Base-by-base conservation (phyloP, 345 rosid species). In the Reutealis trisperma region DNA sequence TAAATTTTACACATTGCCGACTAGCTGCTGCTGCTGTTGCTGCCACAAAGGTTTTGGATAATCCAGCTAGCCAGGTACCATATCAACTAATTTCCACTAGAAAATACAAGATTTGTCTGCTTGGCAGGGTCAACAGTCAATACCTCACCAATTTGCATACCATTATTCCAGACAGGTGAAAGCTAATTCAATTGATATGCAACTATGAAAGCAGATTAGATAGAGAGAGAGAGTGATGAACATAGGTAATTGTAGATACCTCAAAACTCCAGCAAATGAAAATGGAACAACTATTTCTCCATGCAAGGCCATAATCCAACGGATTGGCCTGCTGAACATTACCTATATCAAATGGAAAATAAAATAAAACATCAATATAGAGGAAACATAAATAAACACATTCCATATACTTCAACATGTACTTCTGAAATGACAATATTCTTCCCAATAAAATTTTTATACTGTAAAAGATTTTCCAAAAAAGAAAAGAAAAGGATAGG, bases 221-320 rank as follows among this genome's bases (percentile, higher is more conserved):
- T 64, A 47, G 44, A 60, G 65, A 49, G 11, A 22, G 49, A 45
- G 16, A 19, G 55, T 63, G 42, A 69, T 1, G 47, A 71, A 52
- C 42, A 55, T 30, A 73, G 41, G 63, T 78, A 88, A 65, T 63
- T 61, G 81, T 74, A 77, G 47, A 44, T 83, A 93, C 99, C 99
- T 93, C 67, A 83, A 78, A 79, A 92, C 81, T 74, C 99, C 99
- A 83, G 97, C 94, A 89, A 88, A 91, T 3, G 73, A 79, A 84
- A 95, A 93, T 63, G 98, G 99, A 81, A 95, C 91, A 74, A 90
- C 82, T 61, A 80, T 84, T 75, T 89, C 91, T 75, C 99, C 99
- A 73, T 93, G 97, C 77, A 95, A 84, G 80, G 98, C 97, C 92
- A 93, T 77, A 79, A 95, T 87, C 99, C 99, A 95, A 79, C 97